A percentile compares a stretch with the other conserved stretches of the same genome.
Conservation (phyloP, 1,139 yeast species). For the Meyerozyma athensensis region DNA sequence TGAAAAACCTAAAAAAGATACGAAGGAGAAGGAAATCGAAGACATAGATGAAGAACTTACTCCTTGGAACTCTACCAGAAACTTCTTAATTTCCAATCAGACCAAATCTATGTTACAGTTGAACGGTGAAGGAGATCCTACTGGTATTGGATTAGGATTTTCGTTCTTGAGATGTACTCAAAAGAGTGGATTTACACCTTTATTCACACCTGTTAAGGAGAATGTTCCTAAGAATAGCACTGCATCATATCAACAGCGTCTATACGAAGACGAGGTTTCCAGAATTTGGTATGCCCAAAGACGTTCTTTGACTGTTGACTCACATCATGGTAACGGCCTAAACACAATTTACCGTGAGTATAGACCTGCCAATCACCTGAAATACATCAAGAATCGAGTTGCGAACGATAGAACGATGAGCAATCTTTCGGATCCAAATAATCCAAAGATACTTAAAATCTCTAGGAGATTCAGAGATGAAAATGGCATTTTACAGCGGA, state of each 20-base stretch:
- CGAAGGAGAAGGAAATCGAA: constrained; percentile 29
- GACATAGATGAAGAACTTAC: constrained; percentile 81
- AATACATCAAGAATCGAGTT: constrained; percentile 23
- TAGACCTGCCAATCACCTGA: constrained; percentile 35
- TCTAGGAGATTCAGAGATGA: constrained; percentile 79
- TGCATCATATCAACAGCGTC: constrained; percentile 80
- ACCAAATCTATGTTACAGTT: constrained; percentile 96
- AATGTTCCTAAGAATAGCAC: constrained; percentile 43
- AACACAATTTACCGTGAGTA: constrained; percentile 35
- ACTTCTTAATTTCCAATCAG: constrained; percentile 89
- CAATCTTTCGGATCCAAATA: constrained; percentile 5
- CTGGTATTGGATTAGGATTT: constrained; percentile 86
- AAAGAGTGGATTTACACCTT: constrained; percentile 86
- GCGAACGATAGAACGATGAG: constrained; percentile 29
- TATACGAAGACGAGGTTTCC: constrained; percentile 86
- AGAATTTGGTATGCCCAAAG: constrained; percentile 91
- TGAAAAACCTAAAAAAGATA: constrained; percentile 19
- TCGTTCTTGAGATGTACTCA: constrained; percentile 90
- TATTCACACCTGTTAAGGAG: constrained; percentile 42
- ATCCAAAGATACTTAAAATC: constrained; percentile 56
- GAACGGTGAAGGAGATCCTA: constrained; percentile 96
- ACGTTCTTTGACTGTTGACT: constrained; percentile 51
- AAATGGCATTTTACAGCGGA: constrained; percentile 82
- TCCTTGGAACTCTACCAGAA: constrained; percentile 90
- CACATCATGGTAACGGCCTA: constrained; percentile 24